Evolutionary conservation across 2,329 filamentous ascomycete species (phyloP).

Genomic region (Aspergillus brasiliensis): DNA sequence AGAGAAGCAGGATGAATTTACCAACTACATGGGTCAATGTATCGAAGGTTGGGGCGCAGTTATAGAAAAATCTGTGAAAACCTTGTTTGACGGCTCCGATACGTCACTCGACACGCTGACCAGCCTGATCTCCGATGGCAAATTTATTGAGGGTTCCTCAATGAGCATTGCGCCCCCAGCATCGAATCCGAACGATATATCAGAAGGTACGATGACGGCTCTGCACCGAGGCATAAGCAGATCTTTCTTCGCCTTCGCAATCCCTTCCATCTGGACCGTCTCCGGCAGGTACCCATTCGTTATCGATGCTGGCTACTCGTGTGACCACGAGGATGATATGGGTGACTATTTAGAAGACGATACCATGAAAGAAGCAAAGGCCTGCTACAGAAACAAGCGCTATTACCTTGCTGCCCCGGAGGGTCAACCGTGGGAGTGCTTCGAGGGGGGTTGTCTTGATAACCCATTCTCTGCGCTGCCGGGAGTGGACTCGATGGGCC

Average conservation of each 20-base stretch:
- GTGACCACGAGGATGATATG: constrained; percentile 3
- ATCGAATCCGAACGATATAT: not conserved
- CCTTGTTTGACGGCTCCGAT: not conserved
- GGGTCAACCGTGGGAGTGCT: not conserved
- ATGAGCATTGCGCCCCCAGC: not conserved
- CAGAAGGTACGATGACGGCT: too few species aligned
- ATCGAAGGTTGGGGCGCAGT: not conserved
- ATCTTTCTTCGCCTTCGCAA: not conserved
- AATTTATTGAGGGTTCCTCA: not conserved
- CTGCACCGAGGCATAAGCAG: not conserved
- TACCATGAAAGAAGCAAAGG: not conserved
- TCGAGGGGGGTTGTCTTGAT: not conserved
- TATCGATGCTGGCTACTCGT: not conserved
- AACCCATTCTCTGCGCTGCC: not conserved
- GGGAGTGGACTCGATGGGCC: not conserved
- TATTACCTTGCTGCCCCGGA: not conserved
- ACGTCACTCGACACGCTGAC: not conserved
- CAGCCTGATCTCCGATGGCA: not conserved
- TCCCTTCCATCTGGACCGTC: not conserved
- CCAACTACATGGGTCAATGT: constrained; percentile 2
- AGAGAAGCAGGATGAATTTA: constrained; percentile 13
- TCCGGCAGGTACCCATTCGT: not conserved
- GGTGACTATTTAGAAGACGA: constrained; percentile 5
- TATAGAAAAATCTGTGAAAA: not conserved
- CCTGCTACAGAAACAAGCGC: not conserved